Percentiles rank a stretch among this genome's conserved stretches.
phyloP scores from a whole-genome alignment of 108 stramenopile genomes.

The Aurantiochytrium sp. region DNA sequence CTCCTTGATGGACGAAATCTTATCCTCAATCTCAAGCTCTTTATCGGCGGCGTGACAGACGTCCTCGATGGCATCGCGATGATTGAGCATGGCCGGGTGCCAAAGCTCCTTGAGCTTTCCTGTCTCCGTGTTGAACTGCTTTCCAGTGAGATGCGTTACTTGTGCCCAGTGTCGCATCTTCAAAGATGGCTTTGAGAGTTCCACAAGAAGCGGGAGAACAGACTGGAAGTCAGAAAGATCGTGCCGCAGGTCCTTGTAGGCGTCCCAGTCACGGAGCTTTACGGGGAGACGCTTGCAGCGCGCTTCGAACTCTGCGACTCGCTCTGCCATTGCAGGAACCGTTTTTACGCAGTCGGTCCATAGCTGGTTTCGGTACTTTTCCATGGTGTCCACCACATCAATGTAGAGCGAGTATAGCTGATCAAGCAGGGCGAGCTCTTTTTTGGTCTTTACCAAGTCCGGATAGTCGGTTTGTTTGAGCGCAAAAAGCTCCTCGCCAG shows the following conservation, averaged over 20 bases:
- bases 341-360: conserved; percentile 38
- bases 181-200: conserved; percentile 47
- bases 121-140: background rate
- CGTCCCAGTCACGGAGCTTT: conserved; percentile 50
- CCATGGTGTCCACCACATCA: conserved; percentile 47
- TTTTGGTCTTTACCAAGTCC: conserved; percentile 45
- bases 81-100: background rate
- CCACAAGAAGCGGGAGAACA: conserved; percentile 46
- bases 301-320: conserved; percentile 34
- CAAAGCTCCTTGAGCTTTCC: conserved; percentile 18
- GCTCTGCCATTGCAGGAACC: conserved; percentile 32
- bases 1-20: conserved; percentile 45
- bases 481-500: conserved; percentile 58
- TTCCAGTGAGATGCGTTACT: conserved; percentile 17
- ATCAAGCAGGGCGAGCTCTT: conserved; percentile 49
- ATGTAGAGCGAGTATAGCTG: conserved; percentile 55
- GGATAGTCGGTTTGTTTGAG: conserved; percentile 41
- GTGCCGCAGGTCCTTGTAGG: conserved; percentile 33
- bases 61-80: conserved; percentile 39
- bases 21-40: conserved; percentile 50
- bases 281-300: conserved; percentile 51
- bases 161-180: conserved; percentile 56
- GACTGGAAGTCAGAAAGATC: conserved; percentile 44
- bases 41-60: conserved; percentile 56
- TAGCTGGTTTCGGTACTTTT: conserved; percentile 18